Evolutionary conservation across 2,329 filamentous ascomycete species (phyloP).

Genomic region (Orbilia oligospora): DNA sequence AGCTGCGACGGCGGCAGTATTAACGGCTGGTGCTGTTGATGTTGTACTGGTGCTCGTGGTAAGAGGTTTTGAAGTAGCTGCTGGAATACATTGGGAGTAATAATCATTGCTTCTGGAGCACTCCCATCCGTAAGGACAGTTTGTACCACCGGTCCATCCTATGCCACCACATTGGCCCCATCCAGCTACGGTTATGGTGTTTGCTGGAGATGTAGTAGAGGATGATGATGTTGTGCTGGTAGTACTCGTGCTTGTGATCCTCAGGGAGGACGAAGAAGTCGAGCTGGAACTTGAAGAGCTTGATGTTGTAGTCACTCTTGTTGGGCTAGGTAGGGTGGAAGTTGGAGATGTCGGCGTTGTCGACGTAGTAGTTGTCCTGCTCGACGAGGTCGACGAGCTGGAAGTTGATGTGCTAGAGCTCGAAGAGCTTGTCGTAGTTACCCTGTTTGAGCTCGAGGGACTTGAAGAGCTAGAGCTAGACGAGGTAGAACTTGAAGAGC

Average conservation of each 20-base stretch:
- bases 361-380: neutral
- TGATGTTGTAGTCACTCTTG: neutral
- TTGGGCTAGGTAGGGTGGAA: neutral
- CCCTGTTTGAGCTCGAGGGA: conserved; percentile 27
- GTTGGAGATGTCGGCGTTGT: conserved; percentile 4
- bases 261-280: neutral
- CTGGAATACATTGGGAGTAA: conserved; percentile 16
- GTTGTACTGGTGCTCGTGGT: conserved; percentile 8
- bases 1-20: conserved; percentile 43
- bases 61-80: conserved; percentile 20
- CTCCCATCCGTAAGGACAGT: conserved; percentile 20
- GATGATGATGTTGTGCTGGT: conserved; percentile 6
- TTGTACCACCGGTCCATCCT: conserved; percentile 28
- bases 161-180: conserved; percentile 37
- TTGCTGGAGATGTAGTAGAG: conserved; percentile 4
- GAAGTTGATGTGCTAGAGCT: conserved; percentile 4
- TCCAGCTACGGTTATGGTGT: conserved; percentile 4
- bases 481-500: conserved; percentile 9
- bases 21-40: conserved; percentile 13
- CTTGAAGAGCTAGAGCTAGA: neutral
- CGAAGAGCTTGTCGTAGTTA: neutral
- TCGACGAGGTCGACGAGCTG: neutral
- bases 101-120: conserved; percentile 5
- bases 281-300: conserved; percentile 1
- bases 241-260: neutral